Percentiles rank a stretch among this genome's conserved stretches.
Evolutionary conservation across 2,329 filamentous ascomycete genomes (phyloP).

Genomic region (Didymosphaeria variabile): DNA sequence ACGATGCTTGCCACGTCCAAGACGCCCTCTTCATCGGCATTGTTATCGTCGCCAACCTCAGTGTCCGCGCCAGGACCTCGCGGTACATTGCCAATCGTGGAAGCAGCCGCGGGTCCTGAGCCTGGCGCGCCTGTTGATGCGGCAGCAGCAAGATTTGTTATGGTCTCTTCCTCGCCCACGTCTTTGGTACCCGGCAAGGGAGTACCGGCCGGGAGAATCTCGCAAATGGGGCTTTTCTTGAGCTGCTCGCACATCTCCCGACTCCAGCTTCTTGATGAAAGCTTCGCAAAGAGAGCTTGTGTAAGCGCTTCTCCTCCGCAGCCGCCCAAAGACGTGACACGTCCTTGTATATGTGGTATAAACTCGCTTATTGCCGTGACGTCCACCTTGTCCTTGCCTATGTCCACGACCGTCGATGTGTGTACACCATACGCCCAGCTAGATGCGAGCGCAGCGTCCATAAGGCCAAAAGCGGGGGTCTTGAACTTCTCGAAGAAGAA

Average conservation of each 20-base stretch:
- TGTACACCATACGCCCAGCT: slow-evolving; percentile 81
- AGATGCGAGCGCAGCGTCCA: slow-evolving; percentile 87
- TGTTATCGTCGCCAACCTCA: slow-evolving; percentile 62
- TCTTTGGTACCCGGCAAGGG: slow-evolving; percentile 62
- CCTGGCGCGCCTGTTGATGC: slow-evolving; percentile 64
- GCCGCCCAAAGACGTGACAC: slow-evolving; percentile 67
- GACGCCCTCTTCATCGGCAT: slow-evolving; percentile 72
- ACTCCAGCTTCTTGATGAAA: slow-evolving; percentile 67
- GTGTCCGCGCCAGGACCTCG: slow-evolving; percentile 64
- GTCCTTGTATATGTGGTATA: slow-evolving; percentile 73
- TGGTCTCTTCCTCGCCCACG: slow-evolving; percentile 45
- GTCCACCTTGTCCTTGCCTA: slow-evolving; percentile 91
- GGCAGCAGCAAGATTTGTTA: slow-evolving; percentile 63
- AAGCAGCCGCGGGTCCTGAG: slow-evolving; percentile 55
- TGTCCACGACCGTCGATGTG: slow-evolving; percentile 86
- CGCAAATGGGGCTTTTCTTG: slow-evolving; percentile 70
- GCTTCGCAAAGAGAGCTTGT: slow-evolving; percentile 71
- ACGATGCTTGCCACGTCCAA: slow-evolving; percentile 87
- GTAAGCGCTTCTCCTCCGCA: slow-evolving; percentile 93
- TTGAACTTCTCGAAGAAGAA: slow-evolving; percentile 99
- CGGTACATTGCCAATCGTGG: slow-evolving; percentile 56
- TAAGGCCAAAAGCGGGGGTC: slow-evolving; percentile 87
- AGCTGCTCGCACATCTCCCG: slow-evolving; percentile 72
- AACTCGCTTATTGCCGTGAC: slow-evolving; percentile 90
- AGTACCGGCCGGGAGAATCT: slow-evolving; percentile 65